These are phyloP conservation scores for Auriscalpium orientale DNA, from an alignment of 768 basidiomycete genomes.

Conservation along the genomic window DNA sequence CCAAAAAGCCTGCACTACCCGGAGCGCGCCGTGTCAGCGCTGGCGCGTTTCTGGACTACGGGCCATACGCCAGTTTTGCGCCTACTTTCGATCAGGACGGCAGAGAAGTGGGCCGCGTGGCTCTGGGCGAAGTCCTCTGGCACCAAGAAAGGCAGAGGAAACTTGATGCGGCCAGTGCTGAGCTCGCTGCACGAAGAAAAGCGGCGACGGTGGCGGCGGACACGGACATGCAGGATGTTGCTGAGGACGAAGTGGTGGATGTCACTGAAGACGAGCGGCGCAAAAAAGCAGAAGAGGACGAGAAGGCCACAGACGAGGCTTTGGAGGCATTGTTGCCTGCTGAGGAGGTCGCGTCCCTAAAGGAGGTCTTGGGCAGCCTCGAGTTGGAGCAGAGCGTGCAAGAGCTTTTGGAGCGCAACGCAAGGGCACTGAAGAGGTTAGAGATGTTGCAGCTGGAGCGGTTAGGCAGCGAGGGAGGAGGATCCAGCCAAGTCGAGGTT, in stretches of 20 bases:
- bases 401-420: constrained; percentile 60
- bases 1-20: constrained; percentile 33
- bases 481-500: constrained; percentile 41
- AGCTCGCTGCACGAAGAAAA: not conserved
- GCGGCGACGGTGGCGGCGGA: not conserved
- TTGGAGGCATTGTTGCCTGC: constrained; percentile 49
- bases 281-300: constrained; percentile 10
- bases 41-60: constrained; percentile 75
- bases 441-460: constrained; percentile 59
- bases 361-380: constrained; percentile 49
- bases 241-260: constrained; percentile 6
- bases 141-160: constrained; percentile 37
- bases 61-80: constrained; percentile 66
- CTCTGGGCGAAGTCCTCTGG: constrained; percentile 54
- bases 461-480: constrained; percentile 38
- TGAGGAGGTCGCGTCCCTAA: constrained; percentile 50
- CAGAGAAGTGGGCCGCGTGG: constrained; percentile 55
- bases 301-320: constrained; percentile 30
- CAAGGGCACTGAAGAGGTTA: constrained; percentile 52
- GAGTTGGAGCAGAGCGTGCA: constrained; percentile 65
- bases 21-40: constrained; percentile 49
- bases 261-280: constrained; percentile 4
- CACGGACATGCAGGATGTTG: not conserved
- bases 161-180: constrained; percentile 23
- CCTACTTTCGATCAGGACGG: constrained; percentile 74